A percentile compares a stretch with the other conserved stretches of the same genome.
These are phyloP conservation scores for Euphrasia confusa DNA, from an alignment of 257 asterid genomes.

Conservation along the genomic window DNA sequence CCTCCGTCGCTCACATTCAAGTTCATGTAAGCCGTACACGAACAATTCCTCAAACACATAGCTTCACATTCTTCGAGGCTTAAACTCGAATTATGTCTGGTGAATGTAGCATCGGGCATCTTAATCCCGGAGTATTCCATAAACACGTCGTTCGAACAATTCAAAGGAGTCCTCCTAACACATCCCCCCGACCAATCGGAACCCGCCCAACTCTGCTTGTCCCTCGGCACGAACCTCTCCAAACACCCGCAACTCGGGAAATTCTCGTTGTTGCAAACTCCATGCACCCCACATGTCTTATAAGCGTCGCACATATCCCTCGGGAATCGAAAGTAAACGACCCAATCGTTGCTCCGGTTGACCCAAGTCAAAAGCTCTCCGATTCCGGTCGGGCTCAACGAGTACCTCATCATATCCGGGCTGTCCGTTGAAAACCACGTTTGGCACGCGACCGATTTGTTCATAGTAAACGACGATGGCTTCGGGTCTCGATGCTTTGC, in stretches of 20 bases:
- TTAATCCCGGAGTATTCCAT: constrained; percentile 4
- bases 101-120: constrained; percentile 1
- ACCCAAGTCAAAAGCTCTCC: constrained; percentile 1
- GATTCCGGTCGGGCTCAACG: background rate
- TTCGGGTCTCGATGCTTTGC: too few relatives aligned
- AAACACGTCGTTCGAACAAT: background rate
- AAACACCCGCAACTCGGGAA: constrained; percentile 4
- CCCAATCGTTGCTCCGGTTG: background rate
- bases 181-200: constrained; percentile 12
- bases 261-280: background rate
- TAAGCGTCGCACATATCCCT: background rate
- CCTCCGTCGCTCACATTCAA: constrained; percentile 24
- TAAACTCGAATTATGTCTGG: constrained; percentile 5
- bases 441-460: background rate
- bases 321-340: background rate
- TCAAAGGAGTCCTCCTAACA: background rate
- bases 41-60: constrained; percentile 36
- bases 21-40: constrained; percentile 38
- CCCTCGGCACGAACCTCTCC: constrained; percentile 6
- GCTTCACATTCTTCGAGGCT: constrained; percentile 32
- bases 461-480: background rate
- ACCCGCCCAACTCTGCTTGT: background rate
- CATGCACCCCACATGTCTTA: background rate
- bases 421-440: too few relatives aligned
- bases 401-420: background rate